These are phyloP conservation scores for Hypomontagnella monticulosa DNA, from an alignment of 495 filamentous ascomycete species.

Conservation along the genomic window DNA sequence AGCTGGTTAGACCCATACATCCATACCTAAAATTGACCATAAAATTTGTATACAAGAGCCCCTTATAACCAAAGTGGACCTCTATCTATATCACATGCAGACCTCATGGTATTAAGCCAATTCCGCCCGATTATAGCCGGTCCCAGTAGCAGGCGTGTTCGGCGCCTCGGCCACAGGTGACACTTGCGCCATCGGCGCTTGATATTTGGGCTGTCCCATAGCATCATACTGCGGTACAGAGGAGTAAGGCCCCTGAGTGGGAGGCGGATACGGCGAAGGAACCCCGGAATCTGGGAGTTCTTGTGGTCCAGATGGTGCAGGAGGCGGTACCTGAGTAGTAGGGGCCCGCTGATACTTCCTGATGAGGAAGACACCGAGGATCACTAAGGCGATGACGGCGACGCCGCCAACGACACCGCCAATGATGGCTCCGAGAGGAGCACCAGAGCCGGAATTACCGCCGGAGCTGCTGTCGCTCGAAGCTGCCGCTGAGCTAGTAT, in stretches of 20 bases:
- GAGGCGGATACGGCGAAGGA: neutral
- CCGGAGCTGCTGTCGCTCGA: neutral
- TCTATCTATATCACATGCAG: neutral
- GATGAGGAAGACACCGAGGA: constrained; percentile 28
- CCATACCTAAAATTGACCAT: neutral
- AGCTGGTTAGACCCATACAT: neutral
- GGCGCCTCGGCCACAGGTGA: constrained; percentile 13
- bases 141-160: constrained; percentile 25
- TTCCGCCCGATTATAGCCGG: constrained; percentile 30
- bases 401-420: constrained; percentile 32
- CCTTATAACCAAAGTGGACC: no score
- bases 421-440: constrained; percentile 30
- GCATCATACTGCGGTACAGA: constrained; percentile 6
- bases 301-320: constrained; percentile 15
- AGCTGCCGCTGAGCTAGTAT: neutral
- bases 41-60: no score
- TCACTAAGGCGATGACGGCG: constrained; percentile 20
- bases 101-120: neutral
- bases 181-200: constrained; percentile 12
- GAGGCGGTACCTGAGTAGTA: neutral
- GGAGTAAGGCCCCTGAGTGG: constrained; percentile 2
- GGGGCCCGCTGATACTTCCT: constrained; percentile 15
- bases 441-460: neutral
- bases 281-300: constrained; percentile 20
- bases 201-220: constrained; percentile 8